phyloP scores from a whole-genome alignment of 331 rosid species.

The Spiraea crenata region DNA sequence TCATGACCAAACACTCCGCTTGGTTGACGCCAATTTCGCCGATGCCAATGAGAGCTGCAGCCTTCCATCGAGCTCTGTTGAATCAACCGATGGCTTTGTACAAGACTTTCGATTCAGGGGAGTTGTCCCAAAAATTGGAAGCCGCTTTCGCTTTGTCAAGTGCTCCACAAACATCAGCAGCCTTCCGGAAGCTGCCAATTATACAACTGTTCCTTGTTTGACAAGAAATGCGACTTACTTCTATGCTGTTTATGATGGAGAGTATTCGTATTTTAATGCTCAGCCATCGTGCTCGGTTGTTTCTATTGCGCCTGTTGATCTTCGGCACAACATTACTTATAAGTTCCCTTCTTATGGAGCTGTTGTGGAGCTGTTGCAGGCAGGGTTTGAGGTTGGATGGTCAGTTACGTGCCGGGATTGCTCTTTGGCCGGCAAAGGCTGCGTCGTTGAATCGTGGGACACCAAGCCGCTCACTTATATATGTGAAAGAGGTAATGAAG shows the following conservation, averaged over 20 bases:
- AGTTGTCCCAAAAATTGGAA: not conserved
- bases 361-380: not conserved
- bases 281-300: conserved; percentile 3
- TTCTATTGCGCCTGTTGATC: conserved; percentile 19
- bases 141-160: conserved; percentile 19
- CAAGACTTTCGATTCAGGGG: not conserved
- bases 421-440: not conserved
- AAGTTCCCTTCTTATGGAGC: conserved; percentile 14
- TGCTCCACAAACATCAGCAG: conserved; percentile 14
- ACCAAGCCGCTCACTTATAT: not conserved
- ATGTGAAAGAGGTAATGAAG: not conserved
- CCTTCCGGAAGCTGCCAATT: conserved; percentile 1
- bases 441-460: conserved; percentile 9
- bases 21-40: conserved; percentile 27
- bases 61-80: conserved; percentile 10
- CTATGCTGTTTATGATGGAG: conserved; percentile 7
- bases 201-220: conserved; percentile 12
- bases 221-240: conserved; percentile 8
- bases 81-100: not conserved
- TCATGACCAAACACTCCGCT: conserved; percentile 1
- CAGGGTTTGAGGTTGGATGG: conserved; percentile 24
- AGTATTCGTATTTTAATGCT: not conserved
- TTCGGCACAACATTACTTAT: not conserved
- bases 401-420: conserved; percentile 29
- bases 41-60: conserved; percentile 27